A percentile compares a stretch with the other conserved stretches of the same genome.
phyloP scores from a whole-genome alignment of 1,284 basidiomycete genomes.

The Fomitopsis pinicola region DNA sequence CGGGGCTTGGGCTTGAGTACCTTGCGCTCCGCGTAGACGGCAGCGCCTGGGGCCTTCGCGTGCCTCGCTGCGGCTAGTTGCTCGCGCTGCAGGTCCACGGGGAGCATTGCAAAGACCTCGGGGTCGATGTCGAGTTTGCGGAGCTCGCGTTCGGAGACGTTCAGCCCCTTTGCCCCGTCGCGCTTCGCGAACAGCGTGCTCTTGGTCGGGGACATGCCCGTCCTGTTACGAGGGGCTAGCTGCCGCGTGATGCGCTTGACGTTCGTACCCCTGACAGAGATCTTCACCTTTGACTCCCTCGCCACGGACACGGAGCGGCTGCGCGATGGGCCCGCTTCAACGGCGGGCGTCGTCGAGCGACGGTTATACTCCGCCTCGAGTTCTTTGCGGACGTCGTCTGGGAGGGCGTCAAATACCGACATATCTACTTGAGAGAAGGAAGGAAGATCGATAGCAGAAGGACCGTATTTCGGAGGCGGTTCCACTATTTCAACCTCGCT shows the following conservation, averaged over 20 bases:
- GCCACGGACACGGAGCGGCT: slow-evolving; percentile 14
- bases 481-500: slow-evolving; percentile 17
- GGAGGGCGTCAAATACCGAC: slow-evolving; percentile 68
- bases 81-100: slow-evolving; percentile 66
- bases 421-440: slow-evolving; percentile 74
- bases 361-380: slow-evolving; percentile 63
- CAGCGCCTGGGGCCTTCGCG: slow-evolving; percentile 33
- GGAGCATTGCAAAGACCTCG: slow-evolving; percentile 62
- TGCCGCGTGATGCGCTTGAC: slow-evolving; percentile 58
- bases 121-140: slow-evolving; percentile 65
- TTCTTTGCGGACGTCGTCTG: slow-evolving; percentile 66
- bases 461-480: slow-evolving; percentile 6
- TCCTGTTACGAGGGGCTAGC: slow-evolving; percentile 48
- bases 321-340: slow-evolving; percentile 6
- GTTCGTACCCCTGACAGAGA: slow-evolving; percentile 33
- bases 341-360: slow-evolving; percentile 44
- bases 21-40: slow-evolving; percentile 26
- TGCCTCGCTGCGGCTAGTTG: slow-evolving; percentile 58
- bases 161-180: slow-evolving; percentile 18
- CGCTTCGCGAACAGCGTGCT: slow-evolving; percentile 34
- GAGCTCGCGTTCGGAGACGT: slow-evolving; percentile 45
- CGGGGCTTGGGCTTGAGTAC: slow-evolving; percentile 46
- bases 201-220: slow-evolving; percentile 42
- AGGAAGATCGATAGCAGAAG: slow-evolving; percentile 41
- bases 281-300: slow-evolving; percentile 26